Percentiles rank a stretch among this genome's conserved stretches.
Conservation (phyloP, 2,329 filamentous ascomycete genomes). For the Diaporthe helianthi region DNA sequence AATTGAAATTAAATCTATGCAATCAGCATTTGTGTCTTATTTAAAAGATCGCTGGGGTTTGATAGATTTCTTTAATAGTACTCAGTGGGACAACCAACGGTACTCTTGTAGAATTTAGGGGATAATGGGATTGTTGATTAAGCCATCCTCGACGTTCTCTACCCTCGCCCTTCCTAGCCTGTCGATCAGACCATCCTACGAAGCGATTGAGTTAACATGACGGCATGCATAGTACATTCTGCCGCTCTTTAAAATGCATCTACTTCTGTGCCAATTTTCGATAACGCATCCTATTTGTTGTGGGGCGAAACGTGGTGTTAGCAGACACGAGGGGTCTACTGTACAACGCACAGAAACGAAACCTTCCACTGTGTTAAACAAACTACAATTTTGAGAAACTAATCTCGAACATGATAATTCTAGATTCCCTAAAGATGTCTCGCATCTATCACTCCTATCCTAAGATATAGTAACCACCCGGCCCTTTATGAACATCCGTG, state of each 20-base stretch:
- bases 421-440: constrained; percentile 10
- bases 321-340: not conserved
- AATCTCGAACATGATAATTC: not conserved
- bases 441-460: not conserved
- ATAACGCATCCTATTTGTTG: not conserved
- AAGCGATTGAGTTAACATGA: no score
- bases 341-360: not conserved
- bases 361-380: no score
- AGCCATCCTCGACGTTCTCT: no score
- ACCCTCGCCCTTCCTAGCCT: no score
- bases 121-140: no score
- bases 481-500: not conserved
- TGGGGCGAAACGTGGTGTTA: not conserved
- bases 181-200: no score
- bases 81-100: no score
- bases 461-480: not conserved
- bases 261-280: not conserved
- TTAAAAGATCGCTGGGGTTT: not conserved
- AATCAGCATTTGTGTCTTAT: not conserved
- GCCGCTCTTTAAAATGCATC: no score
- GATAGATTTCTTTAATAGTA: not conserved
- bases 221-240: no score
- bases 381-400: not conserved
- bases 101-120: no score
- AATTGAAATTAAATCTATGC: not conserved